Base-by-base conservation (phyloP, 805 yeast species). In the Wickerhamomyces xylosicus region DNA sequence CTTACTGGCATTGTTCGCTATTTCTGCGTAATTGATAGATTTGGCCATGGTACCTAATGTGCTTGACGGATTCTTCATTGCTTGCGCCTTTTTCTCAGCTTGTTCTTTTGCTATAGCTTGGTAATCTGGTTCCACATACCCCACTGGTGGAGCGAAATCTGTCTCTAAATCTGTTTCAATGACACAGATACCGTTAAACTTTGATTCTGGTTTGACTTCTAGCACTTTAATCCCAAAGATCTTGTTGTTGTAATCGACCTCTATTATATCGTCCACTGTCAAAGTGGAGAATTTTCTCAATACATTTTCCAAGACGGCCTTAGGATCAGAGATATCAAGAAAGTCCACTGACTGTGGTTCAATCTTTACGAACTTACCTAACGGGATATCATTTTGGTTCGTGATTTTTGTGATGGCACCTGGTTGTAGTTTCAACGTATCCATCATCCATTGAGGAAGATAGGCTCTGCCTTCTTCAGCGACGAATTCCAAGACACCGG, bases 131-230 rank as follows among this genome's bases (percentile, higher is more conserved):
- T 90, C 97, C 16, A 85, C 95, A 56, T 92, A 92, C 0, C 99
- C 99, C 5, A 90, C 95, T 0, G 99, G 99, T 2, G 98, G 95
- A 2, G 97, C 97, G 65, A 92, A 92, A 56, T 92, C 99, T 0
- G 97, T 95, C 42, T 85, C 95, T 44, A 92, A 68, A 63, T 92
- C 98, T 0, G 98, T 92, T 57, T 92, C 99, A 20, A 92, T 85
- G 5, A 92, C 96, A 67, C 97, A 90, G 13, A 90, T 80, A 42
- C 95, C 84, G 27, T 72, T 63, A 7, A 66, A 62, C 6, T 58
- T 49, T 2, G 76, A 68, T 38, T 80, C 84, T 0, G 97, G 97
- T 52, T 85, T 85, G 20, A 77, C 85, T 51, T 92, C 97, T 35
- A 90, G 63, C 16, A 92, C 89, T 54, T 79, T 83, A 44, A 92